These are phyloP conservation scores for Cetraspora pellucida DNA, from an alignment of 192 early-diverging fungal species.

Conservation along the genomic window DNA sequence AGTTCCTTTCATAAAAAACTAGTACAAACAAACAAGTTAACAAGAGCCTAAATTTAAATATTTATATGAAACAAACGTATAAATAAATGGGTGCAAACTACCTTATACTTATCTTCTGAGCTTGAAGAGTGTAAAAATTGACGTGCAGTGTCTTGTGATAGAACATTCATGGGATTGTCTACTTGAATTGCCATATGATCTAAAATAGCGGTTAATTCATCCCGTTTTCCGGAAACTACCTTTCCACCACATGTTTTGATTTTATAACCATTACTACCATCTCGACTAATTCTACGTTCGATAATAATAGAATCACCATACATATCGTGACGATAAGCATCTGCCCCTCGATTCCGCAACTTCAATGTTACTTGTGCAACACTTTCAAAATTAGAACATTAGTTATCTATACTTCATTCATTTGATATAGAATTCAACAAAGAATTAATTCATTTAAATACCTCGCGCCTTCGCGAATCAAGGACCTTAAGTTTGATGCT, in stretches of 20 bases:
- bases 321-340: constrained; percentile 77
- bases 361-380: constrained; percentile 66
- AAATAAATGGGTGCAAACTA: constrained; percentile 16
- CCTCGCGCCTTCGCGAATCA: constrained; percentile 82
- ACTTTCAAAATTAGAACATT: constrained; percentile 38
- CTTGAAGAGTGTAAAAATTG: constrained; percentile 84
- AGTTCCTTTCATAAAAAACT: constrained; percentile 88
- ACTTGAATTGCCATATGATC: constrained; percentile 92
- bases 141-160: constrained; percentile 91
- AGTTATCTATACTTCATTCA: background rate
- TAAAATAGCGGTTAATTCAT: constrained; percentile 79
- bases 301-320: constrained; percentile 84
- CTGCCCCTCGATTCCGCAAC: constrained; percentile 81
- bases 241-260: constrained; percentile 71
- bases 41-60: background rate
- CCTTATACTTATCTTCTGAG: constrained; percentile 85
- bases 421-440: background rate
- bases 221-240: constrained; percentile 73
- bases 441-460: background rate
- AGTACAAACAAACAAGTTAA: background rate
- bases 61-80: background rate
- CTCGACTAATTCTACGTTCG: constrained; percentile 72
- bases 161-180: constrained; percentile 91
- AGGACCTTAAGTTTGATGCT: constrained; percentile 68
- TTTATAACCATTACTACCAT: constrained; percentile 73